phyloP scores from a whole-genome alignment of 306 rosid species.

The Dalbergia cultrata region DNA sequence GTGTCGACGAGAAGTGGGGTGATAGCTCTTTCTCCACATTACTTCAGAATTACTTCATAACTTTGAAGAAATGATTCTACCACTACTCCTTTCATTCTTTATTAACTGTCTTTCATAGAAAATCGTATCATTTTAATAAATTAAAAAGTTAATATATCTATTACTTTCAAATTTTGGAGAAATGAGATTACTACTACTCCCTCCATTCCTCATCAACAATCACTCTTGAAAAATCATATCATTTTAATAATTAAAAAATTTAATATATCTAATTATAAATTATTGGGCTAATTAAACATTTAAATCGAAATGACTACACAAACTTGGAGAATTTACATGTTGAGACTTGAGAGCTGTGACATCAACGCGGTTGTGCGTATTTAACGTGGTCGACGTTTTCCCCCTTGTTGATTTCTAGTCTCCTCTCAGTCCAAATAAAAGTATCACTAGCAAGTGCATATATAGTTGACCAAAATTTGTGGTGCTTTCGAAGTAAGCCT shows the following conservation, averaged over 20 bases:
- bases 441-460: not conserved
- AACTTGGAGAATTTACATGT: not conserved
- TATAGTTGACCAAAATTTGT: not conserved
- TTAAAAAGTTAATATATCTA: too few species aligned
- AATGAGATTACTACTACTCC: not conserved
- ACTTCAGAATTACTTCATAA: too few species aligned
- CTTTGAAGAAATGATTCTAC: too few species aligned
- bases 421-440: not conserved
- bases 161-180: not conserved
- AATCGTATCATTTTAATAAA: too few species aligned
- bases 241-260: too few species aligned
- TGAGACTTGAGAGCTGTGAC: not conserved
- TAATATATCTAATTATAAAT: too few species aligned
- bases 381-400: slow-evolving; percentile 2
- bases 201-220: too few species aligned
- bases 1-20: not conserved
- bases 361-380: slow-evolving; percentile 43
- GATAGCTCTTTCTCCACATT: not conserved
- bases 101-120: too few species aligned
- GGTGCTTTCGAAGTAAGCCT: not conserved
- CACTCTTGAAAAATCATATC: too few species aligned
- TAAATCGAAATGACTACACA: not conserved
- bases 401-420: not conserved
- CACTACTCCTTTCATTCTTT: too few species aligned
- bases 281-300: not conserved